Conservation (phyloP, 2,329 filamentous ascomycete genomes). For the Phialophora macrospora region DNA sequence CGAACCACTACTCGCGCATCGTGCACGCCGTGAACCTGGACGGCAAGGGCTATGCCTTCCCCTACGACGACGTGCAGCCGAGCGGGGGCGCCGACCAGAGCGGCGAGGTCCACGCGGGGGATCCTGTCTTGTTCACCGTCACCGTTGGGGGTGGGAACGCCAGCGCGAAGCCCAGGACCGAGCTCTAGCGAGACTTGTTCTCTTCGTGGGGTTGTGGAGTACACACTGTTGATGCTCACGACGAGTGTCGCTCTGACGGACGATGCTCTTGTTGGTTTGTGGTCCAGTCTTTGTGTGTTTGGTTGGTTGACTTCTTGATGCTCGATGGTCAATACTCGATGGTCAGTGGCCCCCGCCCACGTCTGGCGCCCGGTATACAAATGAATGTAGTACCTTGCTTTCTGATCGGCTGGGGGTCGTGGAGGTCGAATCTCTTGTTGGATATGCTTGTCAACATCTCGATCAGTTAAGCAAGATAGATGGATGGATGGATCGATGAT, state of each 20-base stretch:
- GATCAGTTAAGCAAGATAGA: background rate
- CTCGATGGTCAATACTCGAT: no score
- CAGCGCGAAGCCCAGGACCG: background rate
- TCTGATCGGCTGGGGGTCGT: background rate
- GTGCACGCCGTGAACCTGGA: slow-evolving; percentile 66
- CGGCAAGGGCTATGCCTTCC: slow-evolving; percentile 70
- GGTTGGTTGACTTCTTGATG: no score
- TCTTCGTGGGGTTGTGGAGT: background rate
- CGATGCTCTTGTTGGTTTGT: background rate
- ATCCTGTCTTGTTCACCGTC: slow-evolving; percentile 62
- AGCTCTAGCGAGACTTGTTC: background rate
- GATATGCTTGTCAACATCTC: background rate
- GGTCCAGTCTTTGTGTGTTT: background rate
- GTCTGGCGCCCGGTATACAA: background rate
- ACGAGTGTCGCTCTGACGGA: no score
- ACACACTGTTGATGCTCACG: no score
- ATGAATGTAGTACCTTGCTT: background rate
- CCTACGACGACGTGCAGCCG: slow-evolving; percentile 71
- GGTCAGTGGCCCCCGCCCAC: no score
- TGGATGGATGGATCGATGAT: no score
- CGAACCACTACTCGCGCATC: slow-evolving; percentile 71
- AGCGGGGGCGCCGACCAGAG: slow-evolving; percentile 63
- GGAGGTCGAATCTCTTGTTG: background rate
- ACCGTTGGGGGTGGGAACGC: slow-evolving; percentile 56
- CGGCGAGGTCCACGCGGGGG: slow-evolving; percentile 64